Percentiles rank a stretch among this genome's conserved stretches.
Evolutionary conservation across 176 grass and related monocot genomes (phyloP).

Genomic region (Triticum timopheevii): DNA sequence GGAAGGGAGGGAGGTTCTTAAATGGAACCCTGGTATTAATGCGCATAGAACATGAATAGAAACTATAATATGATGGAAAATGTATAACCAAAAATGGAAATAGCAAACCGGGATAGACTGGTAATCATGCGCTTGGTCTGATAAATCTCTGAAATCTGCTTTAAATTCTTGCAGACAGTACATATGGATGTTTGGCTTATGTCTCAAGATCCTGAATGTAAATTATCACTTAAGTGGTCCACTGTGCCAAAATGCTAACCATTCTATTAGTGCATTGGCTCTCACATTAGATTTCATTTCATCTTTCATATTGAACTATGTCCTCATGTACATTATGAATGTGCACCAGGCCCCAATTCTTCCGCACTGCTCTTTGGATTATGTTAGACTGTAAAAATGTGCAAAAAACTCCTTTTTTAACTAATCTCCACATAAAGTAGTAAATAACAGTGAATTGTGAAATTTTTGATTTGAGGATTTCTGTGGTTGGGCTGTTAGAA

Average conservation of each 20-base stretch:
- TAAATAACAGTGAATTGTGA: background rate
- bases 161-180: background rate
- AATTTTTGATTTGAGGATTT: conserved; percentile 35
- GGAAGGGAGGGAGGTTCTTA: background rate
- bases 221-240: conserved; percentile 1
- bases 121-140: background rate
- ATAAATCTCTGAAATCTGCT: background rate
- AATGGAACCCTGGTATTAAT: background rate
- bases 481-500: conserved; percentile 42
- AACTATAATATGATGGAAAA: background rate
- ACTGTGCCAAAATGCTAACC: background rate
- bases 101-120: background rate
- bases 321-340: background rate
- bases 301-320: background rate
- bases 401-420: background rate
- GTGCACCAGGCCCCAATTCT: background rate
- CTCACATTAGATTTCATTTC: background rate
- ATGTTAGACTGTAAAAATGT: background rate
- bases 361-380: background rate
- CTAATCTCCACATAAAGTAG: background rate
- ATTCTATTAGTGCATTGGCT: background rate
- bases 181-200: background rate
- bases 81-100: background rate
- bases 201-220: background rate
- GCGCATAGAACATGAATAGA: background rate